Conservation (phyloP, 129 eudicot species). For the Mikania micrantha region DNA sequence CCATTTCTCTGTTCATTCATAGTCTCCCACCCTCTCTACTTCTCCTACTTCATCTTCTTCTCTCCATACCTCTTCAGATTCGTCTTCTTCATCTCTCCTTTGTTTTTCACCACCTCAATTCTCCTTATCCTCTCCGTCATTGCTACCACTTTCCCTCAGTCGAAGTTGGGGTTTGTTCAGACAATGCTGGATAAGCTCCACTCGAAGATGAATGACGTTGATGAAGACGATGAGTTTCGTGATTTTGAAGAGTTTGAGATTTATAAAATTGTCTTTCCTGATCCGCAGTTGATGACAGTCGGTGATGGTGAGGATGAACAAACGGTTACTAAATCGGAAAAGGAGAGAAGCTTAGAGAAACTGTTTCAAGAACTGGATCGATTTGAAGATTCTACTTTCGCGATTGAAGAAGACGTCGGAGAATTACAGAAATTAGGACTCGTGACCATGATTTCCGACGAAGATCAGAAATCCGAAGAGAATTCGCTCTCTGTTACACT, state of each 20-base stretch:
- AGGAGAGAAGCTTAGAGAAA: slow-evolving; percentile 30
- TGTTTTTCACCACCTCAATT: slow-evolving; percentile 52
- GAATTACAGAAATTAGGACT: slow-evolving; percentile 8
- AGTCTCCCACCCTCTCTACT: slow-evolving; percentile 61
- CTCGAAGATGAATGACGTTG: no score
- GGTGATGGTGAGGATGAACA: background rate
- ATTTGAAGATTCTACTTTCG: slow-evolving; percentile 23
- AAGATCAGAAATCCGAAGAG: background rate
- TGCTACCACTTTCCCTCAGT: no score
- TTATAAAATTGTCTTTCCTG: no score
- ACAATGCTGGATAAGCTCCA: no score
- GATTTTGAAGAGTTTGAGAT: slow-evolving; percentile 26
- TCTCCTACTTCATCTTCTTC: slow-evolving; percentile 67
- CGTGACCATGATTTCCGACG: background rate
- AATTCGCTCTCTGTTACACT: background rate
- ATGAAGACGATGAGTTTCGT: no score
- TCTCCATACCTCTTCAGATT: slow-evolving; percentile 60
- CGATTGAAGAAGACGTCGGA: slow-evolving; percentile 20
- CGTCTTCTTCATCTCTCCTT: slow-evolving; percentile 65
- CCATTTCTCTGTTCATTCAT: slow-evolving; percentile 30
- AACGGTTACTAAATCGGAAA: slow-evolving; percentile 13
- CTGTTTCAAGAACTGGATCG: slow-evolving; percentile 39
- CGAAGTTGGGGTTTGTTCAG: no score
- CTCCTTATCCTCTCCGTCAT: slow-evolving; percentile 31
- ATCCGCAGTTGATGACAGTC: background rate